Conservation (phyloP, 2,329 filamentous ascomycete species). For the Fusarium equiseti region DNA sequence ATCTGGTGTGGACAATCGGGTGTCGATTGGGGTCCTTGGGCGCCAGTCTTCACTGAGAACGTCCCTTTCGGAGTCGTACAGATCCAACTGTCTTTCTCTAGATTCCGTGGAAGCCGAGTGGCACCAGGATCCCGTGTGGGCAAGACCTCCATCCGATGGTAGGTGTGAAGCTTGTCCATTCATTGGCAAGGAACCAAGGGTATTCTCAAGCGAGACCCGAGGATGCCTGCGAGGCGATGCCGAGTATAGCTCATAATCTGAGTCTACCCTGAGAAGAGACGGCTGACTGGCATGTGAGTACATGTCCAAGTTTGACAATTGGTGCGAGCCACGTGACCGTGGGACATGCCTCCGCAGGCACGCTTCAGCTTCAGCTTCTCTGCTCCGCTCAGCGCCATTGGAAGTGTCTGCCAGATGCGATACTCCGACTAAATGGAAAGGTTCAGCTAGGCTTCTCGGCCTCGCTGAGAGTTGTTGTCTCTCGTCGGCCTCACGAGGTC, state of each 20-base stretch:
- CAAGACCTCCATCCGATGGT: conserved; percentile 8
- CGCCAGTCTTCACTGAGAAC: conserved; percentile 18
- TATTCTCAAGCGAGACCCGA: conserved; percentile 11
- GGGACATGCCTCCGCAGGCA: not conserved
- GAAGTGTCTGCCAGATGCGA: not conserved
- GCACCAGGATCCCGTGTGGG: conserved; percentile 42
- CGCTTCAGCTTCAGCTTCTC: conserved; percentile 9
- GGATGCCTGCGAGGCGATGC: conserved; percentile 15
- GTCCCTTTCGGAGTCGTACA: conserved; percentile 1
- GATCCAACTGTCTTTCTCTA: not conserved
- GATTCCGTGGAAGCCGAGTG: not conserved
- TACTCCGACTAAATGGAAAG: not conserved
- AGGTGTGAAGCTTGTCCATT: not conserved
- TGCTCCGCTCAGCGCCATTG: conserved; percentile 4
- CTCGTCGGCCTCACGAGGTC: not conserved
- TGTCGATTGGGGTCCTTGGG: conserved; percentile 34
- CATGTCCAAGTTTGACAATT: conserved; percentile 1
- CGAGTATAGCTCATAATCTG: conserved; percentile 4
- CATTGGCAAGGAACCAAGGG: not conserved
- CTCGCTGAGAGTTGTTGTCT: not conserved
- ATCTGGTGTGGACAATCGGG: conserved; percentile 42
- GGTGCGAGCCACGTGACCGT: conserved; percentile 13
- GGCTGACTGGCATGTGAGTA: not conserved
- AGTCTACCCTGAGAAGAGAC: not conserved
- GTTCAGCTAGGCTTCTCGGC: not conserved